Evolutionary conservation across 73 alveolate species (phyloP), one percentile per base, ranked within the genome.

Genomic region (Paramecium biaurelia): DNA sequence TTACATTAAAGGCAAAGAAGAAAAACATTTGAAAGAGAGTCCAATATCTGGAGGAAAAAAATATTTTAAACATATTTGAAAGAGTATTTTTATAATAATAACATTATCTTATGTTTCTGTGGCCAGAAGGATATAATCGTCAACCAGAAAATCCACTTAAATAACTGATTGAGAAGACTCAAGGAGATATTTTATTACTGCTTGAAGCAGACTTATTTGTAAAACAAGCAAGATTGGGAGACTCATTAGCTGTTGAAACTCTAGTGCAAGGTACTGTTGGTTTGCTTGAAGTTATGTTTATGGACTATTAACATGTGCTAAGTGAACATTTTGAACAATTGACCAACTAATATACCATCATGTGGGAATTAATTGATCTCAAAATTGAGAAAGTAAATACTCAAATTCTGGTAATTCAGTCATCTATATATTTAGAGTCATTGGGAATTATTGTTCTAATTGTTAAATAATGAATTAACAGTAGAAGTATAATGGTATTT

Each of bases 41-140:
- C 90, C 90, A 15, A 42, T 79, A 79, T 23, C 24, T 23, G 70
- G 74, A 42, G 72, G 90, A 42, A 79, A 79, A 12, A 23, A 20
- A 38, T 79, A 24, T 45, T 79, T 41, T 24, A 43, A 35, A 34
- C 90, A 79, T 45, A 79, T 43, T 45, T 79, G 90, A 79, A 21
- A 20, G 42, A 42, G 45, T 41, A 79, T 23, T 21, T 26, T 30
- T 79, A 79, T 41, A 79, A 30, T 72, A 72, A 35, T 53, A 72
- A 34, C 45, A 72, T 34, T 28, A 35, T 35, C 56, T 15, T 28
- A 72, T 72, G 86, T 72, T 72, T 37, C 58, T 72, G n/a, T 72
- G 86, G 86, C 58, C 58, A 14, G 86, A 72, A 5, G 86, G 86
- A 34, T 35, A 72, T 10, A 72, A 72, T 32, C 41, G 86, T 4